Conservation (phyloP, 2,329 filamentous ascomycete species). For the Colletotrichum sp. region DNA sequence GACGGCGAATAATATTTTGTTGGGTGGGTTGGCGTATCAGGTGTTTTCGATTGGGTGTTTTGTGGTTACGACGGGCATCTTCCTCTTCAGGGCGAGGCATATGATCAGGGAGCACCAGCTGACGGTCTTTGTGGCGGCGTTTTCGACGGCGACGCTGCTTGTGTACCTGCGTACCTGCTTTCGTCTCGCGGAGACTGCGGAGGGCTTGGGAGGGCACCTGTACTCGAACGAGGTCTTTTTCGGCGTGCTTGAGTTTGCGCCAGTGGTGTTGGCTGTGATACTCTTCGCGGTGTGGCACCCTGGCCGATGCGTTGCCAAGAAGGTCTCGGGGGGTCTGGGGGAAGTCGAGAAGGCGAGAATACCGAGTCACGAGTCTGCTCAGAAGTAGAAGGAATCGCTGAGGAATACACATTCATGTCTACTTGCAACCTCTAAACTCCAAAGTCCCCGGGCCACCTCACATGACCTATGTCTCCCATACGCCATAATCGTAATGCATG, state of each 20-base stretch:
- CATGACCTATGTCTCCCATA: background rate
- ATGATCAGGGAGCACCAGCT: conserved; percentile 33
- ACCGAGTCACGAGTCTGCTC: background rate
- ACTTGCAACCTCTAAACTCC: background rate
- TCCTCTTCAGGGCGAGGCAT: conserved; percentile 40
- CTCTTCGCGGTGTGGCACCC: conserved; percentile 51
- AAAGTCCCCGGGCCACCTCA: background rate
- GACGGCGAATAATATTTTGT: conserved; percentile 58
- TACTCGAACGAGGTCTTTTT: conserved; percentile 58
- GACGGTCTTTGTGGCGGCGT: conserved; percentile 43
- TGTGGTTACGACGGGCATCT: conserved; percentile 45
- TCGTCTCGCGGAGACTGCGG: conserved; percentile 57
- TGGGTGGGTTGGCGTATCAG: conserved; percentile 60
- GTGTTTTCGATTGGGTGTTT: conserved; percentile 56
- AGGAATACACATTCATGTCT: background rate
- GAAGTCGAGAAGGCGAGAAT: background rate
- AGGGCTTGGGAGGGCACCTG: conserved; percentile 50
- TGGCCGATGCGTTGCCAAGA: conserved; percentile 35
- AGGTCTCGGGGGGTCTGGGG: background rate
- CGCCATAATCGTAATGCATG: background rate
- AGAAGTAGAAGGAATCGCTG: background rate
- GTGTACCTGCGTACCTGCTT: conserved; percentile 60
- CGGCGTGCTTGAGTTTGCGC: conserved; percentile 58
- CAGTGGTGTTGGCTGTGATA: conserved; percentile 53
- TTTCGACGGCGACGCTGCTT: conserved; percentile 49